These are phyloP conservation scores for Rutstroemia sp. DNA, from an alignment of 2,329 filamentous ascomycete genomes.

Conservation along the genomic window DNA sequence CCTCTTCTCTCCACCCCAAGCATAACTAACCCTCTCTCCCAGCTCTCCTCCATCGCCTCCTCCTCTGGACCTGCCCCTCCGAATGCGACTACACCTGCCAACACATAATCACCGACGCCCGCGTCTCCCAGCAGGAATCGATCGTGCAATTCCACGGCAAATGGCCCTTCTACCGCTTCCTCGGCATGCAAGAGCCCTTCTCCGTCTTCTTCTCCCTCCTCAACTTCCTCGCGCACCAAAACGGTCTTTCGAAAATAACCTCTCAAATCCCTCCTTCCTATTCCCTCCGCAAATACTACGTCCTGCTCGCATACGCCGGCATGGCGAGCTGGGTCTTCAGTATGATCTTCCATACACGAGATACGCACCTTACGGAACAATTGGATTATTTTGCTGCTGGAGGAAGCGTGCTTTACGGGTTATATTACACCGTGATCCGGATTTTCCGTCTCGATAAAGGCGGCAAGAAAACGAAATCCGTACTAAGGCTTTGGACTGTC, in stretches of 20 bases:
- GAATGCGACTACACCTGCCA: conserved; percentile 99
- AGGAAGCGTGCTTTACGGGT: conserved; percentile 79
- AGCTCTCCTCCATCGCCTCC: conserved; percentile 79
- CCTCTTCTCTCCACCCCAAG: too few species aligned
- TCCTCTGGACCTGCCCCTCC: conserved; percentile 84
- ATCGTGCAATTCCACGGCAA: conserved; percentile 96
- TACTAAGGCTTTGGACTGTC: conserved; percentile 68
- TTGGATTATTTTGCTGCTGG: conserved; percentile 95
- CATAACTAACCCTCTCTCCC: conserved; percentile 4
- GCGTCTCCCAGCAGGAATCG: conserved; percentile 56
- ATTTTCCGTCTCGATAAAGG: conserved; percentile 71
- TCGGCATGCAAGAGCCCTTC: conserved; percentile 92
- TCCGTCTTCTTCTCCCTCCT: conserved; percentile 88
- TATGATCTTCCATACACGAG: conserved; percentile 86
- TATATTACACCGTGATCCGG: conserved; percentile 78
- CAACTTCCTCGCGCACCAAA: conserved; percentile 80
- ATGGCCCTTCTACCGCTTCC: conserved; percentile 89
- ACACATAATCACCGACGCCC: conserved; percentile 74
- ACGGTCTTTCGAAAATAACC: conserved; percentile 66
- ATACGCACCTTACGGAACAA: conserved; percentile 81
- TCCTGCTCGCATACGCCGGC: conserved; percentile 72
- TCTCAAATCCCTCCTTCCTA: conserved; percentile 65
- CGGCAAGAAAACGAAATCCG: conserved; percentile 30
- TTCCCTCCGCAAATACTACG: conserved; percentile 71
- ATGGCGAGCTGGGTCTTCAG: conserved; percentile 81